Percentiles rank a stretch among this genome's conserved stretches.
phyloP scores from a whole-genome alignment of 2,329 filamentous ascomycete species.

The Acephala macrosclerotiorum region DNA sequence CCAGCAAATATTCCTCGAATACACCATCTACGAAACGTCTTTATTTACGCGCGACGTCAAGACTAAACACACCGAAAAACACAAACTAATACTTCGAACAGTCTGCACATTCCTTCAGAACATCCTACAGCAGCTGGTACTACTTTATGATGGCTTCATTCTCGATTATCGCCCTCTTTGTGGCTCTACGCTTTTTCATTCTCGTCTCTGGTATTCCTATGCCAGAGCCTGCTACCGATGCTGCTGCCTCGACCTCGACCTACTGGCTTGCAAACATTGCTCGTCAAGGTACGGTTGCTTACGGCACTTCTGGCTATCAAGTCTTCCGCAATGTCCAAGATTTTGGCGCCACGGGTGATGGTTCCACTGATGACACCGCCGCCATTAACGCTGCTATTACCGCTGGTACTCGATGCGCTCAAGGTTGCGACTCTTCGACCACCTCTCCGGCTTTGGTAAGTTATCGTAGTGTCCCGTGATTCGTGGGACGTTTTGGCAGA shows the following conservation, averaged over 20 bases:
- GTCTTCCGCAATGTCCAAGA: constrained; percentile 81
- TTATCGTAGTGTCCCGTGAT: neutral
- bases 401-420: constrained; percentile 80
- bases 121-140: constrained; percentile 43
- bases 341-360: constrained; percentile 75
- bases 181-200: constrained; percentile 40
- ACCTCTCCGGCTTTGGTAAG: constrained; percentile 75
- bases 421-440: constrained; percentile 84
- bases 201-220: constrained; percentile 36
- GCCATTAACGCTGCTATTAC: constrained; percentile 88
- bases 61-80: constrained; percentile 17
- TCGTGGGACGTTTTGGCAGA: neutral
- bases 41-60: constrained; percentile 14
- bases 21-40: constrained; percentile 8
- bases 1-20: constrained; percentile 4
- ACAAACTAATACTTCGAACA: constrained; percentile 30
- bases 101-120: constrained; percentile 41
- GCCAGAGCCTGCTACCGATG: constrained; percentile 19
- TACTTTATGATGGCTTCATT: constrained; percentile 44
- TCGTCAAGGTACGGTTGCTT: constrained; percentile 44
- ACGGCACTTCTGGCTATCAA: constrained; percentile 63
- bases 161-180: constrained; percentile 40
- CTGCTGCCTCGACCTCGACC: constrained; percentile 29
- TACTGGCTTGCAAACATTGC: constrained; percentile 44
- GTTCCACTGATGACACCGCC: constrained; percentile 77